Conservation (phyloP, 371 early-diverging fungal species). For the Mortierella sp. region DNA sequence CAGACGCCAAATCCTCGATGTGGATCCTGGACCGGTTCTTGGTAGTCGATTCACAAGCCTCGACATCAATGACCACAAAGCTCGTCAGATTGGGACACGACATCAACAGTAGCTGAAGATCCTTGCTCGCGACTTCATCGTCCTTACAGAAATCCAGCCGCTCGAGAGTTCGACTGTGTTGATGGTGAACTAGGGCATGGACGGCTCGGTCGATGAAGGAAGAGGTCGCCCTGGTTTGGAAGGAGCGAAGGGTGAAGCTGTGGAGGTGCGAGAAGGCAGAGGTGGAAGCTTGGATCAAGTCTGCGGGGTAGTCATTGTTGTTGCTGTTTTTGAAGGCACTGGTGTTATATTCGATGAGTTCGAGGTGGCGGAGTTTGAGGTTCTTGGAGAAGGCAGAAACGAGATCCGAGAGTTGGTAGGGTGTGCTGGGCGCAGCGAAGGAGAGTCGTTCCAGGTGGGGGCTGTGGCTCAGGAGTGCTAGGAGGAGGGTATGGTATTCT, state of each 20-base stretch:
- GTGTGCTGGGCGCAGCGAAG: not conserved
- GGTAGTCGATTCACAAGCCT: not conserved
- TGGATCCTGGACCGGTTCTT: not conserved
- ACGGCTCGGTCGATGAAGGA: not conserved
- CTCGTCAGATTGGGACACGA: not conserved
- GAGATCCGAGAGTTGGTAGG: not conserved
- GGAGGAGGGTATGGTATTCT: not conserved
- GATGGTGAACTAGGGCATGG: not conserved
- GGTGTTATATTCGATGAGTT: not conserved
- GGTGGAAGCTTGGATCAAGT: not conserved
- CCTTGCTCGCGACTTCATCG: not conserved
- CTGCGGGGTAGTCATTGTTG: not conserved
- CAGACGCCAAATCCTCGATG: not conserved
- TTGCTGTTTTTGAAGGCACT: no score
- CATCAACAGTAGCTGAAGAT: not conserved
- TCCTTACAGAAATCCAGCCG: not conserved
- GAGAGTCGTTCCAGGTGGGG: not conserved
- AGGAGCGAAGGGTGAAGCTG: not conserved
- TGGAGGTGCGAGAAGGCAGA: not conserved
- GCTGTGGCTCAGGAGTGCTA: not conserved
- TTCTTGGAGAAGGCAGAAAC: not conserved
- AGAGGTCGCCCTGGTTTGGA: not conserved
- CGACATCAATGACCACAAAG: not conserved
- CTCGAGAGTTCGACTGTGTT: not conserved
- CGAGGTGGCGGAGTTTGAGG: not conserved